Base-by-base conservation (phyloP, 148 eudicot genomes). In the Camellia japonica region DNA sequence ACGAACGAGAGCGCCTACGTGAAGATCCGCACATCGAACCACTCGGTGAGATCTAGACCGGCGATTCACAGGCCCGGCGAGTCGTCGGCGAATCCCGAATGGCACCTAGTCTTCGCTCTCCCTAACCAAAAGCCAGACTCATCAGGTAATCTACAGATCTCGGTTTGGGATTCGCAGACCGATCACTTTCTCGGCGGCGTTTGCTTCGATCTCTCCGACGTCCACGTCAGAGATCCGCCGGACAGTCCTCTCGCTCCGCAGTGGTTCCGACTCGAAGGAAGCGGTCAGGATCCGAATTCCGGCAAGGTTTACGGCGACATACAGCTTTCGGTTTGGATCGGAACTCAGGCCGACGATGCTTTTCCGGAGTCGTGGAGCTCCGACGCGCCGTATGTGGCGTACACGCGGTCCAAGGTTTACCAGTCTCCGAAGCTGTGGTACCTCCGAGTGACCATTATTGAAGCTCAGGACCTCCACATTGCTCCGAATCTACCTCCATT, bases 401-500 rank as follows among this genome's bases (percentile, higher is more conserved):
- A 85, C 82, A 91, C 99, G 67, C 89, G 99, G 14, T 85, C 99
- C 0, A 96, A 96, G 86, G 99, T 96, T 3, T 96, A 96, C 72
- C 99, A 96, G 55, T 92, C 98, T 6, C 98, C 99, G 2, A 96
- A 93, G 82, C 82, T 96, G 7, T 96, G 98, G 98, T 96, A 96
- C 79, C 72, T 96, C 6, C 78, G 99, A 18, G 83, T 87, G 3
- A 89, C 95, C 0, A 85, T 96, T 7, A 77, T 96, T 3, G 99
- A 92, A 77, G 98, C 94, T 43, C 99, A 96, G 75, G 99, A 96
- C 58, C 91, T 96, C 8, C 90, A 88, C 54, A 84, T 96, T 77
- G 89, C 89, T 15, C 87, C 98, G 20, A 96, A 93, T 83, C 78
- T 96, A 15, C 99, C 99, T 3, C 99, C 99, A 11, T 80, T 95